Evolutionary conservation across 352 stramenopile species (phyloP).

Genomic region (Phytophthora niederhauseri): DNA sequence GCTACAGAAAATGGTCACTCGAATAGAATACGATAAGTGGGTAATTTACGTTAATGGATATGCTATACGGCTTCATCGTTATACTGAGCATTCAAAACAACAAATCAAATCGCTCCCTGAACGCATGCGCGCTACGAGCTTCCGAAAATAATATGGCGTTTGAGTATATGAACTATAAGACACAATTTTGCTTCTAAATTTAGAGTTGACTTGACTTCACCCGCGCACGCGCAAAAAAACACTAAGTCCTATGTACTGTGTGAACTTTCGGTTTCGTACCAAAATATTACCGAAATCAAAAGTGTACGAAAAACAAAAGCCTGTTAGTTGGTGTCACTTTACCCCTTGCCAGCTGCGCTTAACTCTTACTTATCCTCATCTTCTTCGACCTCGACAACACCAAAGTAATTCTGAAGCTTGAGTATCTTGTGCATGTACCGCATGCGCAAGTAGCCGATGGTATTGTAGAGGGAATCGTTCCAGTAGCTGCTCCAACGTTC

Average conservation of each 20-base stretch:
- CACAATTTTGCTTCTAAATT: neutral
- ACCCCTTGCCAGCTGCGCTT: neutral
- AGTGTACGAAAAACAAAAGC: neutral
- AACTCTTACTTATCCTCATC: neutral
- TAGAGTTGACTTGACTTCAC: neutral
- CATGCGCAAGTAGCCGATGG: neutral
- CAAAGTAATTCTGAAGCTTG: slow-evolving; percentile 1
- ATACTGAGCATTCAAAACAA: neutral
- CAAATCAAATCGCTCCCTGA: slow-evolving; percentile 1
- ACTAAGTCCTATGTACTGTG: neutral
- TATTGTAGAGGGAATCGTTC: slow-evolving; percentile 2
- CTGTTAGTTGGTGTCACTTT: neutral
- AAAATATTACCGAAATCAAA: neutral
- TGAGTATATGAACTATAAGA: neutral
- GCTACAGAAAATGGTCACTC: neutral
- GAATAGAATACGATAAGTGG: neutral
- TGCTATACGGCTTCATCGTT: neutral
- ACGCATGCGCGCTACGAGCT: too few relatives aligned
- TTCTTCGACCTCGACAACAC: neutral
- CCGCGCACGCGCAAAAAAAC: neutral
- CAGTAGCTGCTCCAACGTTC: slow-evolving; percentile 8
- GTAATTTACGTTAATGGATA: neutral
- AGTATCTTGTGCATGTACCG: slow-evolving; percentile 5
- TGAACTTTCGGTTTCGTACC: neutral
- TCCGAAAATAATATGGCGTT: neutral